Evolutionary conservation across 306 rosid genomes (phyloP).

Genomic region (Phaseolus lunatus): DNA sequence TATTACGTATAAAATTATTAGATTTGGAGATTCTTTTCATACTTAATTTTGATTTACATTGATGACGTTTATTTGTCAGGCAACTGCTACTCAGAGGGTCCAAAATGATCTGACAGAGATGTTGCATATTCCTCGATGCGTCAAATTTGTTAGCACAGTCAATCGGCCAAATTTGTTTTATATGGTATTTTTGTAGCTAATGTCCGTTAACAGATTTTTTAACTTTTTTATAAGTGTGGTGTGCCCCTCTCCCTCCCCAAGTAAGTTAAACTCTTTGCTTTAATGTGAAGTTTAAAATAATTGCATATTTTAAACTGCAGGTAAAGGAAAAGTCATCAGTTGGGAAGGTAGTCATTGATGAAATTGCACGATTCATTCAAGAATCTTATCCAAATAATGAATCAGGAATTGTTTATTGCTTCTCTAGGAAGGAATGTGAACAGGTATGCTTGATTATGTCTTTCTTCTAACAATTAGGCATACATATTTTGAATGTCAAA

Average conservation of each 20-base stretch:
- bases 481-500: slow-evolving; percentile 32
- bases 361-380: slow-evolving; percentile 77
- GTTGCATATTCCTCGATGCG: slow-evolving; percentile 87
- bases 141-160: slow-evolving; percentile 95
- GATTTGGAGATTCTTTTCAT: slow-evolving; percentile 31
- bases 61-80: slow-evolving; percentile 58
- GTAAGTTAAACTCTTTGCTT: slow-evolving; percentile 22
- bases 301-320: slow-evolving; percentile 52
- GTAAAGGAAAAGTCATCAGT: slow-evolving; percentile 90
- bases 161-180: slow-evolving; percentile 91
- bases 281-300: slow-evolving; percentile 26
- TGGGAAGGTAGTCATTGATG: slow-evolving; percentile 79
- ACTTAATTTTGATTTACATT: slow-evolving; percentile 25
- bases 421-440: slow-evolving; percentile 95
- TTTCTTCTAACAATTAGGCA: slow-evolving; percentile 32
- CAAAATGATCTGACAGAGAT: slow-evolving; percentile 91
- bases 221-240: background rate
- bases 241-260: background rate
- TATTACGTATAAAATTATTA: slow-evolving; percentile 20
- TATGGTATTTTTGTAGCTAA: slow-evolving; percentile 57
- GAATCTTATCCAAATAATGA: slow-evolving; percentile 78
- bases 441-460: slow-evolving; percentile 60
- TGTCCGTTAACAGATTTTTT: slow-evolving; percentile 1
- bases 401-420: slow-evolving; percentile 95
- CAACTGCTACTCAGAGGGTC: slow-evolving; percentile 97